Evolutionary conservation across 345 rosid species (phyloP).

Genomic region (Gossypium arboreum): DNA sequence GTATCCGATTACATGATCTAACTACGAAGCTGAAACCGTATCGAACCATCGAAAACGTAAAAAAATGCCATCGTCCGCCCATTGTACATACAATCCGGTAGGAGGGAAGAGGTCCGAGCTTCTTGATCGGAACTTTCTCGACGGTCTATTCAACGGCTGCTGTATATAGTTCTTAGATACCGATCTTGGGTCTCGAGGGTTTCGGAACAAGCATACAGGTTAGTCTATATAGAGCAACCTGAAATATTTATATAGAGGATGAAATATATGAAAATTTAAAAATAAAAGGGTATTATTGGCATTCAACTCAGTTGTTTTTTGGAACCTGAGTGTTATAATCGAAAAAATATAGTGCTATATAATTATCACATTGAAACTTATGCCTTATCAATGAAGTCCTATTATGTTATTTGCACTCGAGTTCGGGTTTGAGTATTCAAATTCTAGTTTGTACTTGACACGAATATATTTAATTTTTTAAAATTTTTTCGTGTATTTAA

Average conservation of each 20-base stretch:
- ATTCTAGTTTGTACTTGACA: too few relatives aligned
- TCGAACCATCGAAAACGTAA: background rate
- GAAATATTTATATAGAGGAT: background rate
- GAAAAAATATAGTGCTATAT: background rate
- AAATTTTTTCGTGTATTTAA: background rate
- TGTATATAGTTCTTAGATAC: constrained; percentile 22
- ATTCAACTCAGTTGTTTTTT: constrained; percentile 45
- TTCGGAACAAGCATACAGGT: background rate
- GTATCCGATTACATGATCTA: constrained; percentile 61
- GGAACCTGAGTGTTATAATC: constrained; percentile 42
- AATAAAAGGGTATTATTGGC: constrained; percentile 13
- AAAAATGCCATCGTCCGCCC: constrained; percentile 3
- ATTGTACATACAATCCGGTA: constrained; percentile 25
- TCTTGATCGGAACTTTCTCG: background rate
- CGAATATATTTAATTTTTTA: too few relatives aligned
- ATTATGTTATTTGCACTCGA: background rate
- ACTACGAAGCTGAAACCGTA: constrained; percentile 17
- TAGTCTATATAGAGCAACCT: background rate
- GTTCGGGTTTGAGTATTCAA: background rate
- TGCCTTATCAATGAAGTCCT: background rate
- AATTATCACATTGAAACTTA: background rate
- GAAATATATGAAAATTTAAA: background rate
- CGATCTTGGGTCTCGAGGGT: background rate
- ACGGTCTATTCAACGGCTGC: constrained; percentile 12
- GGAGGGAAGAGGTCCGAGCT: constrained; percentile 13